These are phyloP conservation scores for Magnusiomyces suaveolens DNA, from an alignment of 1,139 yeast genomes.

Conservation along the genomic window DNA sequence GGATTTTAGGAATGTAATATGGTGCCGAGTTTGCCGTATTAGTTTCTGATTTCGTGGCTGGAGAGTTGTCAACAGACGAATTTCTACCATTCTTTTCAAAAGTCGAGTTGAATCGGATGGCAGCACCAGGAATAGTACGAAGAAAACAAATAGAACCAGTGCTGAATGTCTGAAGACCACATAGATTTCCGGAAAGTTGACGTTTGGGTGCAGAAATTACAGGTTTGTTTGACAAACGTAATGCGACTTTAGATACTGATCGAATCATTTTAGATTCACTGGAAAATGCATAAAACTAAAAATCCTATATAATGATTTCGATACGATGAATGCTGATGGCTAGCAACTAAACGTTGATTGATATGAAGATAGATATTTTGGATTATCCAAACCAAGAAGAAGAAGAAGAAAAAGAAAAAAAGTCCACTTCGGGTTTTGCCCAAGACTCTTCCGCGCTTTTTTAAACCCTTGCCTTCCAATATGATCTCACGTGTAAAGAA, in stretches of 20 bases:
- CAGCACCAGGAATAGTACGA: too few relatives aligned
- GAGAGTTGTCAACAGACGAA: not conserved
- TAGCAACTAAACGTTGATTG: too few relatives aligned
- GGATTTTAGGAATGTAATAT: conserved; percentile 2
- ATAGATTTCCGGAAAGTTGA: too few relatives aligned
- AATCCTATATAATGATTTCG: too few relatives aligned
- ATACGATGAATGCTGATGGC: too few relatives aligned
- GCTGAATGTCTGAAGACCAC: not conserved
- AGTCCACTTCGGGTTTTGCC: not conserved
- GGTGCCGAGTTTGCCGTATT: not conserved
- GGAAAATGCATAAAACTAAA: too few relatives aligned
- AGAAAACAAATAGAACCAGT: not conserved
- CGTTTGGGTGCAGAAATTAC: not conserved
- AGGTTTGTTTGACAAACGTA: not conserved
- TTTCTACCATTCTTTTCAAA: not conserved
- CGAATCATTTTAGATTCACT: too few relatives aligned
- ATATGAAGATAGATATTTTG: too few relatives aligned
- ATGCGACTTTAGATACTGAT: too few relatives aligned
- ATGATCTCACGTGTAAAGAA: not conserved
- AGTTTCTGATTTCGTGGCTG: not conserved
- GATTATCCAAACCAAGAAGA: too few relatives aligned
- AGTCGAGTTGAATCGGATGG: not conserved
- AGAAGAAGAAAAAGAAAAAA: not conserved
- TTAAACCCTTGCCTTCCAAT: not conserved
- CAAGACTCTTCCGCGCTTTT: not conserved